These are phyloP conservation scores for Suillus decipiens DNA, from an alignment of 768 basidiomycete genomes.

Conservation along the genomic window DNA sequence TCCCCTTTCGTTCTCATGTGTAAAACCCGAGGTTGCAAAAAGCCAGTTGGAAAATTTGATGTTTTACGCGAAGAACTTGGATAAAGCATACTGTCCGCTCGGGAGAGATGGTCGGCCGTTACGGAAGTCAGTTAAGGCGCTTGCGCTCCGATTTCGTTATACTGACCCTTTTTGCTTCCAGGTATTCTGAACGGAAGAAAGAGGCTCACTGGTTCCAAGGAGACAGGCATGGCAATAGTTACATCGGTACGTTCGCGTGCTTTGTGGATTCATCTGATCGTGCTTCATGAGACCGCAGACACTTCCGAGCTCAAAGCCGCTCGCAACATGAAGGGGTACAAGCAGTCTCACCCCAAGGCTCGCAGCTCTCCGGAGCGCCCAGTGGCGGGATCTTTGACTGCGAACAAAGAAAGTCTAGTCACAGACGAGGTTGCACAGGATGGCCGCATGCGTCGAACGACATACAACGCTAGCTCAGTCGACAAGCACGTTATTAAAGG, in stretches of 20 bases:
- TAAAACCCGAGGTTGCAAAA: slow-evolving; percentile 51
- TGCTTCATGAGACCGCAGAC: slow-evolving; percentile 20
- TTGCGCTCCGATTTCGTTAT: neutral
- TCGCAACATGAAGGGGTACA: slow-evolving; percentile 15
- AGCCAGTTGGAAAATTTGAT: slow-evolving; percentile 52
- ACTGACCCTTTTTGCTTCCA: slow-evolving; percentile 20
- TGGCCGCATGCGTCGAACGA: slow-evolving; percentile 42
- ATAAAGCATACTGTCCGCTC: slow-evolving; percentile 55
- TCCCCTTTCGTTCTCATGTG: slow-evolving; percentile 67
- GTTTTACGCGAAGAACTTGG: slow-evolving; percentile 46
- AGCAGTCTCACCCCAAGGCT: neutral
- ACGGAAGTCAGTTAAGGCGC: slow-evolving; percentile 50
- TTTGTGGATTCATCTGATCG: slow-evolving; percentile 7
- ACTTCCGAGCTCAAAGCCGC: slow-evolving; percentile 24
- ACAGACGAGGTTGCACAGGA: slow-evolving; percentile 40
- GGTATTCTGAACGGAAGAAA: slow-evolving; percentile 57
- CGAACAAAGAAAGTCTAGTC: slow-evolving; percentile 41
- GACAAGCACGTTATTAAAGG: slow-evolving; percentile 56
- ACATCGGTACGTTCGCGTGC: slow-evolving; percentile 44
- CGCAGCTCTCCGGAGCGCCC: slow-evolving; percentile 27
- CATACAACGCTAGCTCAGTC: slow-evolving; percentile 37
- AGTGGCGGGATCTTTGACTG: slow-evolving; percentile 28
- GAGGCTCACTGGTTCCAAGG: slow-evolving; percentile 65
- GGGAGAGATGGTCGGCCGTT: slow-evolving; percentile 58
- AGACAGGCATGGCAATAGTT: slow-evolving; percentile 55